Evolutionary conservation across 2,329 filamentous ascomycete genomes (phyloP).

Genomic region (Apiospora pterosperma): DNA sequence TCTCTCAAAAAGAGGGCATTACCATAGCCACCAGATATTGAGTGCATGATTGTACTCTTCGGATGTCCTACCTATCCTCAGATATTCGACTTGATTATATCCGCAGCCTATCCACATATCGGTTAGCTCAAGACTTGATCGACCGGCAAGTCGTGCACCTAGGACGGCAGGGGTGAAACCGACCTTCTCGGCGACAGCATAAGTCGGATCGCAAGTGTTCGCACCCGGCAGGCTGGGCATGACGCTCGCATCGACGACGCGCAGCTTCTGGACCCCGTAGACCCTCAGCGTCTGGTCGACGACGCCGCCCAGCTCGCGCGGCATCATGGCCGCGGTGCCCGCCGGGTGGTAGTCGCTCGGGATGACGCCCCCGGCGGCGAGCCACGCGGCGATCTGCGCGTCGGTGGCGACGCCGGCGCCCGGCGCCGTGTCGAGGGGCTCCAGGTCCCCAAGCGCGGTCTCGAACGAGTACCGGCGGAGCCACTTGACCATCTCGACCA

Average conservation of each 20-base stretch:
- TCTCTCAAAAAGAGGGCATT: no score
- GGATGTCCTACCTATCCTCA: neutral
- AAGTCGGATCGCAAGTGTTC: conserved; percentile 43
- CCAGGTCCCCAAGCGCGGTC: conserved; percentile 29
- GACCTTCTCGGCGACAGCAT: conserved; percentile 42
- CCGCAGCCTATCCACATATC: conserved; percentile 14
- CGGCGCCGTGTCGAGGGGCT: conserved; percentile 29
- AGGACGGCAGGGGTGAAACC: no score
- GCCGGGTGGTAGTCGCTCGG: conserved; percentile 29
- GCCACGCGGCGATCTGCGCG: conserved; percentile 23
- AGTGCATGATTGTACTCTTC: neutral
- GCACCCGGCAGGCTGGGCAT: conserved; percentile 41
- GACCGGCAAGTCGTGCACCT: neutral
- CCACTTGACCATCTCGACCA: conserved; percentile 35
- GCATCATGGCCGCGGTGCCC: conserved; percentile 38
- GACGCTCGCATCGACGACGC: conserved; percentile 40
- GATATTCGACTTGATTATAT: conserved; percentile 3
- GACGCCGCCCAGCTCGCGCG: conserved; percentile 35
- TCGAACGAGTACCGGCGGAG: conserved; percentile 32
- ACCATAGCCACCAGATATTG: neutral
- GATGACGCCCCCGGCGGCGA: neutral
- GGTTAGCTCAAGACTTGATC: neutral
- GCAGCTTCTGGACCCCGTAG: conserved; percentile 38
- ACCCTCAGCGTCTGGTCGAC: conserved; percentile 36
- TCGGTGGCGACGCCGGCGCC: conserved; percentile 28